Conservation (phyloP, 2,329 filamentous ascomycete genomes). For the Exophiala dermatitidis region DNA sequence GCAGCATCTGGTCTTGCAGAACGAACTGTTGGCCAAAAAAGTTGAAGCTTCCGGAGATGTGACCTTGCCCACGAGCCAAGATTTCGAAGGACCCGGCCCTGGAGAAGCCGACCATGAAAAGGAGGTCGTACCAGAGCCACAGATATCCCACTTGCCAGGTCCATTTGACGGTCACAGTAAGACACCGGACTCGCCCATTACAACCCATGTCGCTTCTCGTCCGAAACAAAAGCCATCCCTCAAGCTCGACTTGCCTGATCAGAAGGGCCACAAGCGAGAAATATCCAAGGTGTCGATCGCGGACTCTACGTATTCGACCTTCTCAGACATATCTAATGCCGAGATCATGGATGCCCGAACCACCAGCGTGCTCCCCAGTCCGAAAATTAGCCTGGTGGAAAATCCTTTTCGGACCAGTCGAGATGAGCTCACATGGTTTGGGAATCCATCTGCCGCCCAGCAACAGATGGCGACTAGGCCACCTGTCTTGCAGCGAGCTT, state of each 20-base stretch:
- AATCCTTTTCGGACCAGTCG: conserved; percentile 19
- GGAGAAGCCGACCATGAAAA: background rate
- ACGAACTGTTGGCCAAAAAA: conserved; percentile 39
- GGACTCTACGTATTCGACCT: conserved; percentile 23
- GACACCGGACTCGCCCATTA: background rate
- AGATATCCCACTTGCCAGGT: background rate
- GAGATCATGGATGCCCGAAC: conserved; percentile 28
- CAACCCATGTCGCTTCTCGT: background rate
- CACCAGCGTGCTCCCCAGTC: conserved; percentile 26
- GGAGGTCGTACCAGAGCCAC: background rate
- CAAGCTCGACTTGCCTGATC: conserved; percentile 14
- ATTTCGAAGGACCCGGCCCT: background rate
- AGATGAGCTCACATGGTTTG: conserved; percentile 20
- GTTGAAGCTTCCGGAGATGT: background rate
- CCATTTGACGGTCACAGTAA: background rate
- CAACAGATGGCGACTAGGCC: conserved; percentile 12
- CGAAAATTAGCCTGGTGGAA: conserved; percentile 25
- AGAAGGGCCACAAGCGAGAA: conserved; percentile 23
- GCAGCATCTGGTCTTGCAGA: conserved; percentile 64
- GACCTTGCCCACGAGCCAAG: background rate
- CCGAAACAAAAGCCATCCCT: conserved; percentile 19
- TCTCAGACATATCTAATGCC: conserved; percentile 27
- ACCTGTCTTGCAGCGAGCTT: conserved; percentile 23
- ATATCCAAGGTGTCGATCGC: conserved; percentile 27
- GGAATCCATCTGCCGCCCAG: conserved; percentile 8